Evolutionary conservation across 1,284 basidiomycete genomes (phyloP).

Genomic region (Apiotrichum akiyoshidainum): DNA sequence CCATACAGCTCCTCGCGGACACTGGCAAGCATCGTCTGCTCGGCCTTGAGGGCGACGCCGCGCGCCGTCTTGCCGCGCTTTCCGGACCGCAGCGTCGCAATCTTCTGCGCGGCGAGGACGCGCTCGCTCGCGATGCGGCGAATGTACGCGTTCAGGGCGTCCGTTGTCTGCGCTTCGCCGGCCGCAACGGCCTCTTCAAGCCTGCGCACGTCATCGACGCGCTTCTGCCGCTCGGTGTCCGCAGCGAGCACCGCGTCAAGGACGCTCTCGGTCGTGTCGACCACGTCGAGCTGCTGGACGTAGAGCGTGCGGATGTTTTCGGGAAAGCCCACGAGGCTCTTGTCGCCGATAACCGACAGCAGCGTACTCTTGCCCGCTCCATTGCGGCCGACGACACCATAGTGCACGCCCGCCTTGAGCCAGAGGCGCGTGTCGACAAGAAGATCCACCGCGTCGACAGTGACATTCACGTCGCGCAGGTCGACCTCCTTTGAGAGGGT

Average conservation of each 20-base stretch:
- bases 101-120: conserved; percentile 17
- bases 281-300: conserved; percentile 82
- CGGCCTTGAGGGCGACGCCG: conserved; percentile 18
- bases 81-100: conserved; percentile 16
- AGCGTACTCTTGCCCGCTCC: conserved; percentile 59
- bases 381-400: conserved; percentile 59
- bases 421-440: conserved; percentile 58
- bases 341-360: conserved; percentile 65
- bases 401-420: conserved; percentile 57
- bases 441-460: conserved; percentile 56
- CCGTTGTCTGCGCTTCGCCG: not conserved
- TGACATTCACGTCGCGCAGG: conserved; percentile 54
- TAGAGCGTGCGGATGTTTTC: conserved; percentile 85
- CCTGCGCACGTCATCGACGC: conserved; percentile 5
- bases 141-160: conserved; percentile 9
- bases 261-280: conserved; percentile 59
- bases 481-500: conserved; percentile 54
- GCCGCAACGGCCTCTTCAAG: conserved; percentile 8
- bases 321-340: conserved; percentile 66
- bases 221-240: conserved; percentile 14
- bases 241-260: conserved; percentile 4
- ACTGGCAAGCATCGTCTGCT: conserved; percentile 13
- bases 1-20: conserved; percentile 14
- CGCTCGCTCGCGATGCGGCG: conserved; percentile 10
- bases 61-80: conserved; percentile 23